phyloP scores from a whole-genome alignment of 2,329 filamentous ascomycete species.

The Ophiostoma perfectum region DNA sequence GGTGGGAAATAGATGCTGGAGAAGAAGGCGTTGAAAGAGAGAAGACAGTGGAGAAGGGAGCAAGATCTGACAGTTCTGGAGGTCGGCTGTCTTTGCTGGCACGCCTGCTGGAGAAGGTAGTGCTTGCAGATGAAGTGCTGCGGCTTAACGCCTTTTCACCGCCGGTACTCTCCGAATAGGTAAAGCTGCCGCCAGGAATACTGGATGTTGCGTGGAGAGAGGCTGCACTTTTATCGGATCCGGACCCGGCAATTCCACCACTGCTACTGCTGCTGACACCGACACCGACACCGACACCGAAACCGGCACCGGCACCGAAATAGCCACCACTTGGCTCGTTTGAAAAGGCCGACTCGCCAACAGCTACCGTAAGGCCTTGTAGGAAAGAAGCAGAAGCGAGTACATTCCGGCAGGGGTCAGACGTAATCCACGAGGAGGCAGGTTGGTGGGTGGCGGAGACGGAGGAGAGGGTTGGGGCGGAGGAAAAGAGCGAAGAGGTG shows the following conservation, averaged over 20 bases:
- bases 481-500: conserved; percentile 20
- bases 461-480: conserved; percentile 15
- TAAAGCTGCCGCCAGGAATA: background rate
- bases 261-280: background rate
- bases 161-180: background rate
- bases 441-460: conserved; percentile 11
- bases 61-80: background rate
- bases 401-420: conserved; percentile 19
- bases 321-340: conserved; percentile 1
- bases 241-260: background rate
- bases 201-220: background rate
- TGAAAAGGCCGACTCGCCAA: conserved; percentile 13
- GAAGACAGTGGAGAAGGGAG: conserved; percentile 1
- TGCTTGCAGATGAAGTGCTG: background rate
- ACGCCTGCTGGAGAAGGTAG: background rate
- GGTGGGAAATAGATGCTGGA: background rate
- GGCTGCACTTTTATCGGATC: background rate
- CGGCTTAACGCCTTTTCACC: background rate
- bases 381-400: background rate
- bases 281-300: background rate
- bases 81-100: conserved; percentile 1
- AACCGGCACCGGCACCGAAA: background rate
- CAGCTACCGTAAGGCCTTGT: conserved; percentile 1
- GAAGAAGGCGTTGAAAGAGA: background rate
- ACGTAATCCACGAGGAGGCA: conserved; percentile 16